A percentile compares a stretch with the other conserved stretches of the same genome.
Evolutionary conservation across 2,329 filamentous ascomycete species (phyloP).

Genomic region (Taxawa tesnikishii): DNA sequence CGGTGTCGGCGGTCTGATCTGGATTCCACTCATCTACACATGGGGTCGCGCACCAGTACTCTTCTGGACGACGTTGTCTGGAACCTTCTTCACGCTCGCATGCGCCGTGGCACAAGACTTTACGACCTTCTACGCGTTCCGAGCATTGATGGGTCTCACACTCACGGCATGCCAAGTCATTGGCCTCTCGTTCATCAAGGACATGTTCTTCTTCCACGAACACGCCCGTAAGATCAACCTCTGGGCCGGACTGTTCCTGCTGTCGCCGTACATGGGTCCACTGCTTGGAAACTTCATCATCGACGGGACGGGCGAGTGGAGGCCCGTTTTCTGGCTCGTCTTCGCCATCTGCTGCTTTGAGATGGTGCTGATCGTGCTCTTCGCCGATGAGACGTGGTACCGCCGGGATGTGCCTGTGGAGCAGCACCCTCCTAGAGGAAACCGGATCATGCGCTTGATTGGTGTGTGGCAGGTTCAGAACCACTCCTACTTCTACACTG

Average conservation of each 20-base stretch:
- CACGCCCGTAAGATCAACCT: constrained; percentile 22
- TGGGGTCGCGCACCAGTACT: constrained; percentile 17
- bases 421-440: neutral
- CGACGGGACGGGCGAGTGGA: no score
- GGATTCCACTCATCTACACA: no score
- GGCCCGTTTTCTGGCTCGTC: no score
- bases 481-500: constrained; percentile 6
- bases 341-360: constrained; percentile 7
- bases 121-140: constrained; percentile 15
- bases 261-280: constrained; percentile 8
- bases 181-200: constrained; percentile 19
- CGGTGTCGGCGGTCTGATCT: no score
- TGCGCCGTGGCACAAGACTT: constrained; percentile 11
- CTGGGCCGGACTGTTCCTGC: constrained; percentile 17
- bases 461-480: neutral
- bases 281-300: constrained; percentile 10
- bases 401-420: constrained; percentile 12
- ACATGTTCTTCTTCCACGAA: constrained; percentile 26
- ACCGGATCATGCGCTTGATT: constrained; percentile 1
- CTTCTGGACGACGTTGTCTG: constrained; percentile 17
- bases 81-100: constrained; percentile 11
- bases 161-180: constrained; percentile 16
- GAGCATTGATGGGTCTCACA: constrained; percentile 17
- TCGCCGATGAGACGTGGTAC: constrained; percentile 23
- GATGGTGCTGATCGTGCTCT: constrained; percentile 13